Evolutionary conservation across 768 basidiomycete genomes (phyloP).

Genomic region (Boletus speciosus): DNA sequence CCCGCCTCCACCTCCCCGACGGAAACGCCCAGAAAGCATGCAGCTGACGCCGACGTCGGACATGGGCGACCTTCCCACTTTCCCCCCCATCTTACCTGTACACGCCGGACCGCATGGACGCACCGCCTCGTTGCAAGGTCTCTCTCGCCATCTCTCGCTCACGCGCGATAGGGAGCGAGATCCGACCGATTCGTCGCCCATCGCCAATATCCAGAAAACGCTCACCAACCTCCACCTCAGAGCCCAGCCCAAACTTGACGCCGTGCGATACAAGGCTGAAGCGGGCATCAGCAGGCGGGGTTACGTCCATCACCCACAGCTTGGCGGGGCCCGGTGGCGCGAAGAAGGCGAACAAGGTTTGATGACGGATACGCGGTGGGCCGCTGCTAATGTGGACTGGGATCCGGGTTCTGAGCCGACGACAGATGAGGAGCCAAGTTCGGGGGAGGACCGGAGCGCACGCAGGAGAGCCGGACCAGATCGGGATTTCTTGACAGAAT

Average conservation of each 20-base stretch:
- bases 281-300: conserved; percentile 62
- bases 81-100: conserved; percentile 5
- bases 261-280: conserved; percentile 68
- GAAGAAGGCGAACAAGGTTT: conserved; percentile 38
- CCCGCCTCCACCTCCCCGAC: conserved; percentile 45
- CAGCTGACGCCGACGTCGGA: conserved; percentile 37
- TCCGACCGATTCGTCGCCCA: conserved; percentile 26
- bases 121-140: conserved; percentile 21
- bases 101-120: conserved; percentile 14
- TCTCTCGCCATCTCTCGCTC: conserved; percentile 41
- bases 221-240: conserved; percentile 36
- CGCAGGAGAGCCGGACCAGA: not conserved
- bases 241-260: conserved; percentile 54
- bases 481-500: conserved; percentile 19
- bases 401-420: conserved; percentile 20
- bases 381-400: conserved; percentile 21
- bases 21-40: conserved; percentile 62
- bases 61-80: conserved; percentile 12
- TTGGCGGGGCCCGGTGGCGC: conserved; percentile 24
- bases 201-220: conserved; percentile 44
- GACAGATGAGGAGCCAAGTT: conserved; percentile 26
- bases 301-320: conserved; percentile 42
- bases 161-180: conserved; percentile 22
- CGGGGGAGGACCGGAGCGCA: conserved; percentile 12
- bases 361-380: conserved; percentile 37